Conservation (phyloP, 768 basidiomycete species). For the Termitomyces sp. region DNA sequence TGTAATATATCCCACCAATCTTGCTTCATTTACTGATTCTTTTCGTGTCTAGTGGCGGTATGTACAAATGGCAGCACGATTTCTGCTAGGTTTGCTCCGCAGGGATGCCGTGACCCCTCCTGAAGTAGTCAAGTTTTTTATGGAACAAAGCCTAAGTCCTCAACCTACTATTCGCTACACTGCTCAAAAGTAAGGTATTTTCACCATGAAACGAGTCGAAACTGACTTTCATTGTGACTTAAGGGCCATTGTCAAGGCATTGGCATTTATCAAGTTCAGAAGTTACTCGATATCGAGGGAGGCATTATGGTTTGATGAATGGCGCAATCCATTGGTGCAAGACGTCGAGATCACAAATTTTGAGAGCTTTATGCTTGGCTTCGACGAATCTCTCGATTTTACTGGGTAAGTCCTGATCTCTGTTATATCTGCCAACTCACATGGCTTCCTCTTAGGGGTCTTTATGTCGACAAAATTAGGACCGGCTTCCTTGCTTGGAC, state of each 20-base stretch:
- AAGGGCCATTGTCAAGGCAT: slow-evolving; percentile 66
- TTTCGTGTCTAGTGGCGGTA: slow-evolving; percentile 67
- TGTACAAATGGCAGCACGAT: slow-evolving; percentile 64
- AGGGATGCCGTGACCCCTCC: slow-evolving; percentile 55
- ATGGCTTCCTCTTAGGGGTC: slow-evolving; percentile 23
- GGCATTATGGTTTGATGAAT: slow-evolving; percentile 72
- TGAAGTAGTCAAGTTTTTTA: slow-evolving; percentile 58
- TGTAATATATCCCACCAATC: slow-evolving; percentile 39
- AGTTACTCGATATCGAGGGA: slow-evolving; percentile 61
- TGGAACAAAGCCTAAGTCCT: slow-evolving; percentile 63
- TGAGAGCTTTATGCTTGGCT: slow-evolving; percentile 42
- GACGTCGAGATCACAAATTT: slow-evolving; percentile 46
- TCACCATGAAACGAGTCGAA: neutral
- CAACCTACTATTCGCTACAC: slow-evolving; percentile 65
- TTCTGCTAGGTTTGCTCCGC: slow-evolving; percentile 58
- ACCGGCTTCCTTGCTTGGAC: slow-evolving; percentile 83
- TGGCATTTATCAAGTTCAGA: slow-evolving; percentile 71
- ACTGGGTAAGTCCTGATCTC: slow-evolving; percentile 28
- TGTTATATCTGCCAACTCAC: neutral
- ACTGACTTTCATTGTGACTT: neutral
- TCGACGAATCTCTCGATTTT: slow-evolving; percentile 36
- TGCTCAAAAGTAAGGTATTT: slow-evolving; percentile 51
- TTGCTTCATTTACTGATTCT: slow-evolving; percentile 10
- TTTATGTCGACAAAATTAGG: slow-evolving; percentile 69
- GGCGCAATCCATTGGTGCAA: slow-evolving; percentile 58